Evolutionary conservation across 371 early-diverging fungal genomes (phyloP).

Genomic region (Rhizomucor miehei): DNA sequence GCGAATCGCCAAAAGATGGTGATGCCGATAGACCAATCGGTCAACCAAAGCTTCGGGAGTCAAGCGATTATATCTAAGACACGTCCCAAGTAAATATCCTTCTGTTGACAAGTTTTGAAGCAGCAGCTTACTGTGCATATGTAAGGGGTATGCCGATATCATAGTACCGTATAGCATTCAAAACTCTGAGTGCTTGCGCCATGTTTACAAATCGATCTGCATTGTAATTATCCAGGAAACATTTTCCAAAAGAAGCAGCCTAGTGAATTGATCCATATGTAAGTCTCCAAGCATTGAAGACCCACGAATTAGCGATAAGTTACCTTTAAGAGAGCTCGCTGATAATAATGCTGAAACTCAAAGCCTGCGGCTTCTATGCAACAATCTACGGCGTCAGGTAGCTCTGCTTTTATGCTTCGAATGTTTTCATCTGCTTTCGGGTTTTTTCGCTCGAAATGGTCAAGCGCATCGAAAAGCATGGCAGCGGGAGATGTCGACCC

Average conservation of each 20-base stretch:
- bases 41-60: conserved; percentile 79
- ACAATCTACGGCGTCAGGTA: conserved; percentile 85
- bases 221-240: conserved; percentile 82
- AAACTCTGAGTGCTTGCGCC: conserved; percentile 80
- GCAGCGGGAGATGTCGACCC: conserved; percentile 95
- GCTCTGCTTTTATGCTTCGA: conserved; percentile 75
- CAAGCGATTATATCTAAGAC: conserved; percentile 64
- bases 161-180: conserved; percentile 83
- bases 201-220: conserved; percentile 85
- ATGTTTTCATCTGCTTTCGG: conserved; percentile 95
- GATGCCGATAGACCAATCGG: conserved; percentile 79
- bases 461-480: conserved; percentile 90
- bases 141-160: conserved; percentile 91
- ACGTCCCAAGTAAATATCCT: not conserved
- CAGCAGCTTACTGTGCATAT: conserved; percentile 73
- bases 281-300: not conserved
- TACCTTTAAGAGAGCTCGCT: conserved; percentile 75
- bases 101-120: not conserved
- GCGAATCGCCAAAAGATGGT: conserved; percentile 82
- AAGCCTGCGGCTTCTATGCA: conserved; percentile 95
- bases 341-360: conserved; percentile 74
- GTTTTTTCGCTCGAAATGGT: conserved; percentile 80
- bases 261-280: conserved; percentile 13
- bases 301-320: not conserved
- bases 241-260: conserved; percentile 96